Evolutionary conservation across 495 filamentous ascomycete genomes (phyloP).

Genomic region (Aspergillus biplanus): DNA sequence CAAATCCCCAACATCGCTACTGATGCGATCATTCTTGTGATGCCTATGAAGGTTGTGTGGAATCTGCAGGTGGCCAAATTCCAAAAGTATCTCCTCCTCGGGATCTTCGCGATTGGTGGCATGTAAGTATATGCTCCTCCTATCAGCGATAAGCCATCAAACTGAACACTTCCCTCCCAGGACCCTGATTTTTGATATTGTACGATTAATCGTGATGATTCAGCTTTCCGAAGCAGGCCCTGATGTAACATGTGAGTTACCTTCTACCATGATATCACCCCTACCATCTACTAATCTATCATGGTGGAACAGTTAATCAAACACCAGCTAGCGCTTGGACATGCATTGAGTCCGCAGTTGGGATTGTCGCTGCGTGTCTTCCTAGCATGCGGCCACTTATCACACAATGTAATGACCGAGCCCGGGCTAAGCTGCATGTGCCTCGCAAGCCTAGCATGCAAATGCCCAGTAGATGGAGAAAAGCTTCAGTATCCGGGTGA

Average conservation of each 20-base stretch:
- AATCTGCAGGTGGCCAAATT: constrained; percentile 39
- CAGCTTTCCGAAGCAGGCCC: not conserved
- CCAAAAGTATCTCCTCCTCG: constrained; percentile 41
- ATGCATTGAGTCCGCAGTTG: not conserved
- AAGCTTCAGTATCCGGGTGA: not conserved
- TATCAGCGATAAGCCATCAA: no score
- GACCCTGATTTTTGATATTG: not conserved
- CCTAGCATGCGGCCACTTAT: not conserved
- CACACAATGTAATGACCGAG: not conserved
- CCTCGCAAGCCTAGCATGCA: not conserved
- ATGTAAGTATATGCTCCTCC: constrained; percentile 29
- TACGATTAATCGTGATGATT: not conserved
- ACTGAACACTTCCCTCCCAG: not conserved
- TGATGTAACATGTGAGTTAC: not conserved
- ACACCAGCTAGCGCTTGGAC: constrained; percentile 1
- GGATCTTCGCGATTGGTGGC: constrained; percentile 47
- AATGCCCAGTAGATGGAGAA: not conserved
- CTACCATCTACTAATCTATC: not conserved
- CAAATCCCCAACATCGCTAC: constrained; percentile 46
- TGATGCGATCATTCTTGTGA: constrained; percentile 44
- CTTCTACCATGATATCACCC: not conserved
- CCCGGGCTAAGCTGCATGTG: not conserved
- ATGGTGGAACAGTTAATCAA: not conserved
- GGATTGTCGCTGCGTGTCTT: constrained; percentile 1
- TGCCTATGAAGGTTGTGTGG: constrained; percentile 53